phyloP scores from a whole-genome alignment of 345 rosid species.

The Atalantia buxifolia region DNA sequence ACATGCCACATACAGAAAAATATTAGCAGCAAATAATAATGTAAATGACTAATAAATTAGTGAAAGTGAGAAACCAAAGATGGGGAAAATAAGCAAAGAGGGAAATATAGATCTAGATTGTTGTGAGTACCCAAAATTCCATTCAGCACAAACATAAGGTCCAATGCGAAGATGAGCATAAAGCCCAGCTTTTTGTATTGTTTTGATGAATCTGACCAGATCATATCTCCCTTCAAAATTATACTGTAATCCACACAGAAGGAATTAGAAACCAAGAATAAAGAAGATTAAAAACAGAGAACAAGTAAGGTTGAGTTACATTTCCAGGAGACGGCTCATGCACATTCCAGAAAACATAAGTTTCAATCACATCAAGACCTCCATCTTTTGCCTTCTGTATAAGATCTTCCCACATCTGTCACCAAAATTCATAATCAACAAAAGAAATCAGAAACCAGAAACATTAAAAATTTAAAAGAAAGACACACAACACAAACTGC shows the following conservation, averaged over 20 bases:
- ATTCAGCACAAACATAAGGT: conserved; percentile 98
- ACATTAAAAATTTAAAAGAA: background rate
- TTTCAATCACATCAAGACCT: conserved; percentile 92
- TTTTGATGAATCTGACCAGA: conserved; percentile 87
- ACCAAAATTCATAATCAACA: background rate
- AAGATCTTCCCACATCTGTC: conserved; percentile 99
- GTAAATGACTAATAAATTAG: background rate
- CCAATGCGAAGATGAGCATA: conserved; percentile 98
- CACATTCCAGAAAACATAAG: conserved; percentile 99
- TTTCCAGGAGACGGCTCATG: conserved; percentile 97
- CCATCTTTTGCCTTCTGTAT: conserved; percentile 97
- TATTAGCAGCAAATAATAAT: background rate
- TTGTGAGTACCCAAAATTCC: conserved; percentile 90
- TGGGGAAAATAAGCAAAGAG: background rate
- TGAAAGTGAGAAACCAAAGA: background rate
- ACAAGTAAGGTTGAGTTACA: conserved; percentile 35
- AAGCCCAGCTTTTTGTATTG: conserved; percentile 77
- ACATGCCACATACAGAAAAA: conserved; percentile 19
- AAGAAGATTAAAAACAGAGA: background rate
- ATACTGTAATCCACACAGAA: conserved; percentile 40
- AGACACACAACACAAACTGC: background rate
- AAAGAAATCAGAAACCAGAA: background rate
- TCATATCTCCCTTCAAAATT: conserved; percentile 95
- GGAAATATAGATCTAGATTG: conserved; percentile 23
- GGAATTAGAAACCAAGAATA: background rate